Evolutionary conservation across 768 basidiomycete species (phyloP), one percentile per base, ranked within the genome.

Genomic region (Imleria badia): DNA sequence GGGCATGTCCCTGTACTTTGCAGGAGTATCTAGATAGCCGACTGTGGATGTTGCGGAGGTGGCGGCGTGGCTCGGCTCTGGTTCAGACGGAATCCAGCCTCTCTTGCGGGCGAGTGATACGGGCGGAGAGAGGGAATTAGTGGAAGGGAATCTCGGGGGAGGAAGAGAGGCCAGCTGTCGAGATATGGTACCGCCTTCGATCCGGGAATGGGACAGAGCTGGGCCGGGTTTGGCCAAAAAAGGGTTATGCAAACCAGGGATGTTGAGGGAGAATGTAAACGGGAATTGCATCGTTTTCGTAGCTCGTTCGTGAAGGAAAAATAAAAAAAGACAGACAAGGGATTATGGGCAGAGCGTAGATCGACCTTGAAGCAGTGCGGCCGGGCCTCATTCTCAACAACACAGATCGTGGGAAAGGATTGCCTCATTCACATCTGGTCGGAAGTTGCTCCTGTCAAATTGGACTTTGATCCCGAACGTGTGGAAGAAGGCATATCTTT

Each of bases 21-120:
- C 78, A 36, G 85, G 86, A 0, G 85, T 84, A 66, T 88, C 84
- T 35, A 89, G 78, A 69, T 86, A 87, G 29, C 87, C 89, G 54
- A 67, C 75, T 6, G 83, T 79, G 3, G 81, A 84, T 4, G 82
- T 70, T 3, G 81, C 69, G 5, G 77, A 81, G 44, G 82, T 73
- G 45, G 77, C 69, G 7, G 82, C 81, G 63, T 64, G 75, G 65
- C 80, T 84, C 11, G 79, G 79, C 58, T 82, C 83, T 40, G 81
- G 75, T 51, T 75, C 76, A 1, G 81, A 75, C 5, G 89, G 88
- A 38, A 83, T 82, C 89, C 89, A 91, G 30, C 85, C 86, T 66
- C 89, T 74, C 69, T 89, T 89, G 48, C 81, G 75, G 5, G 80
- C 76, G 38, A 77, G 62, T 17, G 72, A 65, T 19, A 75, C 64